Base-by-base conservation (phyloP, 441 rosid genomes). In the Pelargonium cotyledonis region DNA sequence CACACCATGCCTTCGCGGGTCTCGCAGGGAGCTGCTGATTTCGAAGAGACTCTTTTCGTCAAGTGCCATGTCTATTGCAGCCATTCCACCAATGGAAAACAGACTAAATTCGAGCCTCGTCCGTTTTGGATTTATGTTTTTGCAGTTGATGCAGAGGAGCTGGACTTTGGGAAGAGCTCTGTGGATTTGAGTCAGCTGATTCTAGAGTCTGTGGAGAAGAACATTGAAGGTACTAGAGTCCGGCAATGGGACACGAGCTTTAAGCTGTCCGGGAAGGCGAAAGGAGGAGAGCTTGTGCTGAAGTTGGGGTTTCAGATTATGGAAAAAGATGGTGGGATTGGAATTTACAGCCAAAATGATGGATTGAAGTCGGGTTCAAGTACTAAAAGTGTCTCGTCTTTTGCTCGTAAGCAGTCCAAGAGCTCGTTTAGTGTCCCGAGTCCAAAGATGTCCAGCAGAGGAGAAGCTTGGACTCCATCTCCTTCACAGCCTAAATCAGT, bases 261-360 rank as follows among this genome's bases (percentile, higher is more conserved):
- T 79, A 80, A 69, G 29, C 85, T 91, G 31, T 84, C 84, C 46
- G 97, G 98, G n/a, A 94, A 94, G 76, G 98, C 98, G 1, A 91
- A 86, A 73, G 97, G 97, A 18, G 98, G 96, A 26, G 97, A 94
- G 69, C 80, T 94, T 62, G 78, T 83, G 63, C 77, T 91, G 49
- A 91, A 87, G 65, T 64, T 89, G 73, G 95, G 97, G 72, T 86
- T 93, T 78, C 98, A 90, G 83, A 85, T 90, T 15, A 88, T 93
- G 96, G 98, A 93, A 72, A 92, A 84, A 77, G 98, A 93, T 3
- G 96, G 97, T 65, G 98, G 95, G 70, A 83, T 83, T 72, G 97
- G 90, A 12, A 90, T 90, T 70, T 91, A 90, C 53, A 72, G 86
- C 71, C 92, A 86, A 63, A 85, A 75, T 0, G 82, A 80, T n/a